Conservation (phyloP, 768 basidiomycete genomes). For the Leccinum variicolor region DNA sequence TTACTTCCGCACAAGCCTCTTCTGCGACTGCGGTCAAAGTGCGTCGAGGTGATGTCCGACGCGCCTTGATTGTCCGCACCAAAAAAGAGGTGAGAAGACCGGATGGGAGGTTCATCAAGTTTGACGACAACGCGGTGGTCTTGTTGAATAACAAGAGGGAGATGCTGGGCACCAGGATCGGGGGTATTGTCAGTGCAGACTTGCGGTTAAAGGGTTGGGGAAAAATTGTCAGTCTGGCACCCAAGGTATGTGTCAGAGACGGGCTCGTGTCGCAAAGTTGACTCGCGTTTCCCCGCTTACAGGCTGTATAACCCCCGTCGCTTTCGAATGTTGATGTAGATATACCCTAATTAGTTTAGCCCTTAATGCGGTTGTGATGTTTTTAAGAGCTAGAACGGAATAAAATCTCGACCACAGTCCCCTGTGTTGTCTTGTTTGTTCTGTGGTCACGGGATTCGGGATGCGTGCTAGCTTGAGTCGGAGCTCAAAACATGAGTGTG, state of each 20-base stretch:
- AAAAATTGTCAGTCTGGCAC: constrained; percentile 89
- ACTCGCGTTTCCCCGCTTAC: neutral
- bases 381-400: neutral
- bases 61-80: constrained; percentile 94
- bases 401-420: too few species aligned
- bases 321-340: neutral
- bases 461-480: too few species aligned
- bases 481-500: too few species aligned
- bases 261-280: neutral
- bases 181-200: constrained; percentile 90
- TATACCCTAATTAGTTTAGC: constrained; percentile 10
- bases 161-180: constrained; percentile 93
- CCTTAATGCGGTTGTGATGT: neutral
- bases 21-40: constrained; percentile 86
- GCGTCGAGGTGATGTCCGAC: constrained; percentile 88
- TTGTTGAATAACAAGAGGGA: constrained; percentile 93
- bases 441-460: too few species aligned
- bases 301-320: constrained; percentile 17
- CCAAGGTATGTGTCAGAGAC: constrained; percentile 54
- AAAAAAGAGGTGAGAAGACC: constrained; percentile 80
- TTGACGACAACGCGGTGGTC: constrained; percentile 97
- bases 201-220: constrained; percentile 91
- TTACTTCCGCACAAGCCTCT: constrained; percentile 61
- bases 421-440: too few species aligned
- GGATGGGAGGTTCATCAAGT: constrained; percentile 83